Percentiles rank a stretch among this genome's conserved stretches.
Conservation (phyloP, 495 filamentous ascomycete genomes). For the Podospora anserina region DNA sequence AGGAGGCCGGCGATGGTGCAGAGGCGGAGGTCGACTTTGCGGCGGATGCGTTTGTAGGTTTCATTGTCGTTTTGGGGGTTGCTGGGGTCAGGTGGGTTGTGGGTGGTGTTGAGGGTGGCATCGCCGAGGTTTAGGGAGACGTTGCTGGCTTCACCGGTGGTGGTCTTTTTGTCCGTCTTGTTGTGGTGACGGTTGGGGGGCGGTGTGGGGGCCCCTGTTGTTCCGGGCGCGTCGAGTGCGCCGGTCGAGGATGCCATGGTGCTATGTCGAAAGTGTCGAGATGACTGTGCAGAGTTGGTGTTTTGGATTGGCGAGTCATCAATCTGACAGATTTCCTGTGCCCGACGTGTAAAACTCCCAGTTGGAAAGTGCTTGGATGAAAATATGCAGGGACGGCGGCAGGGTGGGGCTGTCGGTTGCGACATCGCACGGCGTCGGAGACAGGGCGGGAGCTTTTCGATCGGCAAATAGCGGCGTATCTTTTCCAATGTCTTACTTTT, state of each 20-base stretch:
- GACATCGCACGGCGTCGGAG: background rate
- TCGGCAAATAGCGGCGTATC: background rate
- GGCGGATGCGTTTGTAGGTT: conserved; percentile 45
- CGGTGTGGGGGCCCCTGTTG: background rate
- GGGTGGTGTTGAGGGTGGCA: too few relatives aligned
- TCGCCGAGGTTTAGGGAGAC: background rate
- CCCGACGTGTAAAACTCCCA: background rate
- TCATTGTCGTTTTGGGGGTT: background rate
- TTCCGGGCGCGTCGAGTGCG: background rate
- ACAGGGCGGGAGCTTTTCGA: background rate
- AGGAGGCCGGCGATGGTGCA: conserved; percentile 73
- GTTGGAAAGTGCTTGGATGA: background rate
- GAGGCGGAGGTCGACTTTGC: conserved; percentile 68
- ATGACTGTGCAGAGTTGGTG: background rate
- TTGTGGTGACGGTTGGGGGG: background rate
- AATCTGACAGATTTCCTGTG: background rate
- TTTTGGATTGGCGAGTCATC: background rate
- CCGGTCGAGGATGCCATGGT: background rate
- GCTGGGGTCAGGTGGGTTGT: too few relatives aligned
- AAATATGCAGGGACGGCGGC: background rate
- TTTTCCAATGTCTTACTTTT: background rate
- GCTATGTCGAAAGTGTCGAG: background rate
- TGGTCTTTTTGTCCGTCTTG: background rate
- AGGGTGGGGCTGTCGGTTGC: background rate
- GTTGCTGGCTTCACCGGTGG: background rate